Evolutionary conservation across 306 rosid species (phyloP), one percentile per base, ranked within the genome.

Genomic region (barrel medic (Medicago truncatula)): DNA sequence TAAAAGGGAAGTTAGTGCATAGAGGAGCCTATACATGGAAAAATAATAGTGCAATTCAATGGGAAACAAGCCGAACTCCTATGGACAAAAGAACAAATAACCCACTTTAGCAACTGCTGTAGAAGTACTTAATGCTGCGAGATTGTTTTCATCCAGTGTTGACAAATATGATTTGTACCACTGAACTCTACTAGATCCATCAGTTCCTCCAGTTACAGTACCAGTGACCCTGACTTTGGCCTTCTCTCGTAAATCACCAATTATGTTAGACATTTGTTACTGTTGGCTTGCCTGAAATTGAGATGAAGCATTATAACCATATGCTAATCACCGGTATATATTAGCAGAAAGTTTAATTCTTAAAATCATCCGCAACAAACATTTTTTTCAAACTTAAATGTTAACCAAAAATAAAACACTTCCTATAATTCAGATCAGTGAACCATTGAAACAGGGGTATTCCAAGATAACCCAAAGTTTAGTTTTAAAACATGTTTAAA

Each of bases 111-210:
- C 97, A 83, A 92, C 85, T 86, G 89, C 2, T 23, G 28, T 95
- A 78, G 97, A 95, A 75, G 96, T 81, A 83, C 92, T 95, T 80
- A 95, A 79, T 14, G 83, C 88, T 71, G 92, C 98, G 47, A 95
- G 90, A 80, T 80, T 88, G 75, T 83, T 93, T 76, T 90, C 93
- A 67, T 85, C 90, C 81, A 92, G 83, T 66, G 85, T 76, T 61
- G 92, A 68, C 8, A 75, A 92, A 71, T 86, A 47, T 70, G 95
- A 87, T 85, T 95, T 95, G 82, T 88, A 92, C 99, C 99, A 95
- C 87, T 92, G 99, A 73, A 92, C 99, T 82, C 99, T 86, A 83
- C 99, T 89, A 61, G 91, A 85, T 58, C 86, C 99, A 84, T 95
- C 99, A 77, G 89, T 85, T 81, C 99, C 99, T 83, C 99, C 99